Evolutionary conservation across 306 rosid genomes (phyloP), one percentile per base, ranked within the genome.

Genomic region (Fragaria vesca): DNA sequence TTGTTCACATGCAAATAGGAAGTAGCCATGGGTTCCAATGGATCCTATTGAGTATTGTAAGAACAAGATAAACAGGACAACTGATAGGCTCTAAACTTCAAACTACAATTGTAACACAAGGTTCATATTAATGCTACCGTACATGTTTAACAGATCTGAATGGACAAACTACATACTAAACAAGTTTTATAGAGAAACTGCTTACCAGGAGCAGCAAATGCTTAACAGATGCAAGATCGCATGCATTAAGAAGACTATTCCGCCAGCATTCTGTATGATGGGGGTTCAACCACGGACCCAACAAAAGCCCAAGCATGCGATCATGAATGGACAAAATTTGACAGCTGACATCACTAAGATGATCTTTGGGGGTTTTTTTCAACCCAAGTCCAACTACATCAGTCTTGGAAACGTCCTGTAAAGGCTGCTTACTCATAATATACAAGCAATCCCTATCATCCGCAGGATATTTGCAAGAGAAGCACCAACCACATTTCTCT

Each of bases 401-500:
- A 72, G 78, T 74, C 66, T 81, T 76, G 70, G 90, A 82, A 79
- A 75, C 84, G 78, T 88, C 90, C 77, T 26, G 72, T 73, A 81
- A 63, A 79, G 89, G 79, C 66, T 82, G 83, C 82, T 80, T 82
- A 70, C 80, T 78, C 76, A 79, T 80, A 84, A 77, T 82, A 83
- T 91, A 87, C 88, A 95, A 88, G 89, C 99, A 95, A 83, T 89
- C 94, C 73, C 81, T 80, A 69, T 87, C 96, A 81, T 93, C 90
- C 84, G 82, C 81, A 58, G 81, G 81, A 85, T 69, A 76, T 89
- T 88, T 93, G 83, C 99, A 93, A 66, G 85, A 77, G 87, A 86
- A 89, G 86, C 97, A 93, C 99, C 97, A 95, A 72, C 98, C 97
- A 43, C 97, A 95, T 82, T 91, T 93, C 86, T 95, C 97, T 71